Evolutionary conservation across 2,329 filamentous ascomycete species (phyloP).

Genomic region (Didymella pinodella): DNA sequence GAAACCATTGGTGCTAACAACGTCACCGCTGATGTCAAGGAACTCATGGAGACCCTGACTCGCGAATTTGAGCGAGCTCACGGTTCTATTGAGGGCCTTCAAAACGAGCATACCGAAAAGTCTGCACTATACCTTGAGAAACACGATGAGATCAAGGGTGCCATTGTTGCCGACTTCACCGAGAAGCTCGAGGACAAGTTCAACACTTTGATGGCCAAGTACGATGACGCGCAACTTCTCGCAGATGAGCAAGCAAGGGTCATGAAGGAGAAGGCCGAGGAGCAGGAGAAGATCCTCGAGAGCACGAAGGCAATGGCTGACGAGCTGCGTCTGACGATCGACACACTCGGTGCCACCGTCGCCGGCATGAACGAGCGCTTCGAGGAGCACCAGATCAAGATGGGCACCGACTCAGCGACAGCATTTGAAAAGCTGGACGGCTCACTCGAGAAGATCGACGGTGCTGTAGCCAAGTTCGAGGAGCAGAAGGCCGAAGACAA

Average conservation of each 20-base stretch:
- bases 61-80: conserved; percentile 88
- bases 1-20: conserved; percentile 66
- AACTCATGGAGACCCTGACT: conserved; percentile 76
- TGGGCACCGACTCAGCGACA: conserved; percentile 85
- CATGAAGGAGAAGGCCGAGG: conserved; percentile 74
- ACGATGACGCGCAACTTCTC: conserved; percentile 81
- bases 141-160: conserved; percentile 65
- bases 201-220: conserved; percentile 81
- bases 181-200: conserved; percentile 78
- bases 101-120: conserved; percentile 76
- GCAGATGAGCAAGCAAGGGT: conserved; percentile 77
- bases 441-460: conserved; percentile 77
- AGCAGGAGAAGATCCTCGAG: conserved; percentile 76
- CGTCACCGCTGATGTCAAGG: conserved; percentile 60
- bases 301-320: conserved; percentile 82
- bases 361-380: conserved; percentile 65
- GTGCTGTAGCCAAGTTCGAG: conserved; percentile 77
- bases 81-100: conserved; percentile 78
- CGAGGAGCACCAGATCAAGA: conserved; percentile 83
- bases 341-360: conserved; percentile 76
- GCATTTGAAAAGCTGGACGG: conserved; percentile 75
- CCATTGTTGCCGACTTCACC: conserved; percentile 62
- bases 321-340: conserved; percentile 84
- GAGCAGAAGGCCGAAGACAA: conserved; percentile 77
- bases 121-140: conserved; percentile 64